These are phyloP conservation scores for Metschnikowia hibisci DNA, from an alignment of 805 yeast species.

Conservation along the genomic window DNA sequence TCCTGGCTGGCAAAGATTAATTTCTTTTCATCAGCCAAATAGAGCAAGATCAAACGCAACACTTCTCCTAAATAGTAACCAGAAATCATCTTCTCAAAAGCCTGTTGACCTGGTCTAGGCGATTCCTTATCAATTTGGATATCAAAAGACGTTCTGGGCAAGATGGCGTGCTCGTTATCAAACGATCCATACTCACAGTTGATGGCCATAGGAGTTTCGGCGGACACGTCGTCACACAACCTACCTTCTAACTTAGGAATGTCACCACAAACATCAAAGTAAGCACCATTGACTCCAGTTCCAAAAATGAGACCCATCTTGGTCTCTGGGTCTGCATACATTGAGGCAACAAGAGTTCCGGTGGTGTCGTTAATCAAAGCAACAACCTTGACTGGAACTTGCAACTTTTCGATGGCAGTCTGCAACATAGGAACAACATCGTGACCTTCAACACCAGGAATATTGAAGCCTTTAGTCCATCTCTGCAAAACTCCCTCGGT, in stretches of 20 bases:
- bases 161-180: slow-evolving; percentile 77
- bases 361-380: slow-evolving; percentile 96
- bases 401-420: slow-evolving; percentile 56
- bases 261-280: slow-evolving; percentile 69
- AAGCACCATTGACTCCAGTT: slow-evolving; percentile 97
- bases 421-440: slow-evolving; percentile 93
- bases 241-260: slow-evolving; percentile 80
- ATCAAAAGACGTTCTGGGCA: slow-evolving; percentile 92
- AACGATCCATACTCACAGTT: slow-evolving; percentile 98
- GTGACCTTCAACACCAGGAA: slow-evolving; percentile 87
- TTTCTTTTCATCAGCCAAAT: slow-evolving; percentile 56
- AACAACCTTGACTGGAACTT: slow-evolving; percentile 79
- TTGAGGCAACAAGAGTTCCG: slow-evolving; percentile 93
- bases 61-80: slow-evolving; percentile 96
- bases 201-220: slow-evolving; percentile 80
- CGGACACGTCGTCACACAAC: slow-evolving; percentile 58
- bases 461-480: slow-evolving; percentile 98
- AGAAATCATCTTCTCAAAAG: slow-evolving; percentile 95
- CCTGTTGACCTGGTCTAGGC: slow-evolving; percentile 95
- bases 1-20: slow-evolving; percentile 70
- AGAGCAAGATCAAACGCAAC: slow-evolving; percentile 73
- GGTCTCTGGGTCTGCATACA: slow-evolving; percentile 83
- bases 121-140: slow-evolving; percentile 73
- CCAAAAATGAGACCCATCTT: slow-evolving; percentile 96
- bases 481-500: slow-evolving; percentile 84